phyloP scores from a whole-genome alignment of 2,329 filamentous ascomycete species.

The Botryotinia globosa region DNA sequence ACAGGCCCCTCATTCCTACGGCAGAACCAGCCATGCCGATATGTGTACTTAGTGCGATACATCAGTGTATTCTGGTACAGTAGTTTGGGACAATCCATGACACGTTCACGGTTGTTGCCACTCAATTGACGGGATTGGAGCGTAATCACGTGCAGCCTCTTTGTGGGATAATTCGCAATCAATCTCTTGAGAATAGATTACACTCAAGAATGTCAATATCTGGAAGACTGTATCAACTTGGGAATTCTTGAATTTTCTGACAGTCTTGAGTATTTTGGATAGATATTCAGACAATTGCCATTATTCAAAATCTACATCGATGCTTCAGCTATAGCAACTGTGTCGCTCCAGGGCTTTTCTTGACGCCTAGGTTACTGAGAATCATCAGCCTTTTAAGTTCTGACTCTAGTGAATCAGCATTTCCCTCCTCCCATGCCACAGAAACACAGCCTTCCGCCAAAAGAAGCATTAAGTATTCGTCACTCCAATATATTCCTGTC shows the following conservation, averaged over 20 bases:
- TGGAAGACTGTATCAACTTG: background rate
- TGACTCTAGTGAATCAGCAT: background rate
- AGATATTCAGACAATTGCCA: background rate
- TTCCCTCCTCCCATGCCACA: background rate
- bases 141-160: background rate
- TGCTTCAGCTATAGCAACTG: background rate
- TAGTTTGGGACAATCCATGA: background rate
- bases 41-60: conserved; percentile 19
- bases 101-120: background rate
- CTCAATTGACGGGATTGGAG: background rate
- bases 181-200: background rate
- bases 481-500: background rate
- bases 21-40: conserved; percentile 33
- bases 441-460: background rate
- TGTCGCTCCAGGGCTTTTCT: background rate
- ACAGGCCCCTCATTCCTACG: conserved; percentile 3
- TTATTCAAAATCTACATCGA: background rate
- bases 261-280: background rate
- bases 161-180: background rate
- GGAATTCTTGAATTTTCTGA: background rate
- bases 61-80: conserved; percentile 19
- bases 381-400: background rate
- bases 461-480: background rate
- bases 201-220: background rate
- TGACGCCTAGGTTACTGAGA: background rate